phyloP scores from a whole-genome alignment of 345 rosid species.

The Syzygium grande region DNA sequence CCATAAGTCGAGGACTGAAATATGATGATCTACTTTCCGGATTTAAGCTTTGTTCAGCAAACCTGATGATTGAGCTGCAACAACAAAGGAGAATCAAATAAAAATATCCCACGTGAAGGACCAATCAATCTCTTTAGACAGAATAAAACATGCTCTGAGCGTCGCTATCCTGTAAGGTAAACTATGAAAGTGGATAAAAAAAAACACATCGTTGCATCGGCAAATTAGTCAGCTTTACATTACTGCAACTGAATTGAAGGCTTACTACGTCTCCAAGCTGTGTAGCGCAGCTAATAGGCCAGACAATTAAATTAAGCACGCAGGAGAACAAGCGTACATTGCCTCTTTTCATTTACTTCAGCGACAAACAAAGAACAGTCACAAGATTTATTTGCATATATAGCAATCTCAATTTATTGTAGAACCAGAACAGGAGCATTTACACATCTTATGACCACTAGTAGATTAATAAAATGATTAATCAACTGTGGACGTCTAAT shows the following conservation, averaged over 20 bases:
- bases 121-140: background rate
- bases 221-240: background rate
- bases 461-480: background rate
- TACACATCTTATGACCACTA: background rate
- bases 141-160: background rate
- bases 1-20: slow-evolving; percentile 99
- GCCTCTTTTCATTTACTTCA: background rate
- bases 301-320: background rate
- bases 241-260: background rate
- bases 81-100: slow-evolving; percentile 6
- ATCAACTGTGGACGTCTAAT: background rate
- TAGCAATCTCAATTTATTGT: background rate
- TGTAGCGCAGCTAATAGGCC: background rate
- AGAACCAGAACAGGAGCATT: background rate
- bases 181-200: background rate
- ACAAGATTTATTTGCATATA: background rate
- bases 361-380: background rate
- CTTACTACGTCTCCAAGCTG: background rate
- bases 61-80: slow-evolving; percentile 72
- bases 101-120: background rate
- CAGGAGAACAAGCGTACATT: background rate
- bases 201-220: background rate
- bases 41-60: slow-evolving; percentile 77
- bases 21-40: slow-evolving; percentile 54
- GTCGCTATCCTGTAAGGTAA: background rate